phyloP scores from a whole-genome alignment of 169 alveolate genomes.

The Plasmodium ovale region DNA sequence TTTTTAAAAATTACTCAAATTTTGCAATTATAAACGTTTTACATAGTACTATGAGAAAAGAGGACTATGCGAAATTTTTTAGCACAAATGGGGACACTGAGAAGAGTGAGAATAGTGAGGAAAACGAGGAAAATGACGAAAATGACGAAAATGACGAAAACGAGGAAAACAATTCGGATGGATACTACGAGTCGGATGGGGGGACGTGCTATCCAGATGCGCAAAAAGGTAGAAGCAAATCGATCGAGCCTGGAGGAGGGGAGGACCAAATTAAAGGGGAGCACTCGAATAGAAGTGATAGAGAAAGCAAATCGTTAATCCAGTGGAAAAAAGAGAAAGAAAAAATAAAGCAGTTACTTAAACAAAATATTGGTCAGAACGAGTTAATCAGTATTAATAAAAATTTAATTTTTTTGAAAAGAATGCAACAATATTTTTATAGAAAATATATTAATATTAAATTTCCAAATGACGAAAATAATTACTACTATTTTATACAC shows the following conservation, averaged over 20 bases:
- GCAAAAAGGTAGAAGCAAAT: too few relatives aligned
- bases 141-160: not conserved
- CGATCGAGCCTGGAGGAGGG: too few relatives aligned
- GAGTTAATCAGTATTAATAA: constrained; percentile 12
- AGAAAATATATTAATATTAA: constrained; percentile 52
- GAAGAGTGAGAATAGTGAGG: not conserved
- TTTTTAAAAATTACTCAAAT: constrained; percentile 27
- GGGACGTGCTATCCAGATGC: not conserved
- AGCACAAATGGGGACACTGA: not conserved
- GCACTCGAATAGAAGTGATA: too few relatives aligned
- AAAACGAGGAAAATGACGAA: not conserved
- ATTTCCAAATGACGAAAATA: constrained; percentile 48
- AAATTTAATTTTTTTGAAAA: constrained; percentile 53
- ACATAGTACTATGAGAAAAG: not conserved
- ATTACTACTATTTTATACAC: constrained; percentile 31
- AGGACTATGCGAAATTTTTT: constrained; percentile 6
- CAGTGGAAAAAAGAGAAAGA: not conserved
- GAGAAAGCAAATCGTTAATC: too few relatives aligned
- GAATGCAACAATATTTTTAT: constrained; percentile 64
- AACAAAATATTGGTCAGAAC: not conserved
- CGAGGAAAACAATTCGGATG: not conserved
- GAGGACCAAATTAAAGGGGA: too few relatives aligned
- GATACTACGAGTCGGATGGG: not conserved
- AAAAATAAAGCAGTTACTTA: constrained; percentile 6
- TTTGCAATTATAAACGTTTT: constrained; percentile 31